These are phyloP conservation scores for Hymenoscyphus linearis DNA, from an alignment of 2,329 filamentous ascomycete species.

Conservation along the genomic window DNA sequence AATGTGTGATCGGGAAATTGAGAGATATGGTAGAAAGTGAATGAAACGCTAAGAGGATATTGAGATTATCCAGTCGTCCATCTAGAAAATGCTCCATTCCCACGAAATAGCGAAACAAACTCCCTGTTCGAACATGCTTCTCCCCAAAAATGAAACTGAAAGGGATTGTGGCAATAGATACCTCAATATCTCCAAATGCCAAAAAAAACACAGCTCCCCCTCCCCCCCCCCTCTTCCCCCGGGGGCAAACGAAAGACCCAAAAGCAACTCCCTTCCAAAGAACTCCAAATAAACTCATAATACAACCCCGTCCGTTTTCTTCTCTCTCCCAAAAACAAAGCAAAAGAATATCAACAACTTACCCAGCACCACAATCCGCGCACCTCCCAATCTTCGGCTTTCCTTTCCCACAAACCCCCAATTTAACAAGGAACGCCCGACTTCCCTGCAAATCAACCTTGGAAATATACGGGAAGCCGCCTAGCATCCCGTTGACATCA, in stretches of 20 bases:
- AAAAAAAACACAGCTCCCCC: background rate
- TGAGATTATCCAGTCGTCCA: too few species aligned
- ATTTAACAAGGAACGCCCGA: slow-evolving; percentile 62
- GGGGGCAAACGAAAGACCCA: background rate
- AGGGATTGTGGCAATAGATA: background rate
- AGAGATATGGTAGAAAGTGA: slow-evolving; percentile 1
- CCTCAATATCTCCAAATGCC: background rate
- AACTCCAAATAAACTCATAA: too few species aligned
- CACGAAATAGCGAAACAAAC: background rate
- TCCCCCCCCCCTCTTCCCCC: background rate
- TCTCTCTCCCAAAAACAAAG: slow-evolving; percentile 2
- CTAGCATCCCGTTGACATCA: slow-evolving; percentile 71
- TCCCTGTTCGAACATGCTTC: background rate
- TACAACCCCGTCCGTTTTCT: too few species aligned
- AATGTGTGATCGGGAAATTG: background rate
- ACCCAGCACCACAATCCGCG: slow-evolving; percentile 38
- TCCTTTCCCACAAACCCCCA: slow-evolving; percentile 40
- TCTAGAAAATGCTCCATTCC: too few species aligned
- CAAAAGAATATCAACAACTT: slow-evolving; percentile 13
- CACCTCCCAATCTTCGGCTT: slow-evolving; percentile 33
- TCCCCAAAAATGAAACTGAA: background rate
- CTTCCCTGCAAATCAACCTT: slow-evolving; percentile 68
- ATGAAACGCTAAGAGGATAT: too few species aligned
- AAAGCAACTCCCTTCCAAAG: background rate
- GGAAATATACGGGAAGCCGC: slow-evolving; percentile 63